Conservation (phyloP, 495 filamentous ascomycete genomes). For the Eremomyces bilateralis region DNA sequence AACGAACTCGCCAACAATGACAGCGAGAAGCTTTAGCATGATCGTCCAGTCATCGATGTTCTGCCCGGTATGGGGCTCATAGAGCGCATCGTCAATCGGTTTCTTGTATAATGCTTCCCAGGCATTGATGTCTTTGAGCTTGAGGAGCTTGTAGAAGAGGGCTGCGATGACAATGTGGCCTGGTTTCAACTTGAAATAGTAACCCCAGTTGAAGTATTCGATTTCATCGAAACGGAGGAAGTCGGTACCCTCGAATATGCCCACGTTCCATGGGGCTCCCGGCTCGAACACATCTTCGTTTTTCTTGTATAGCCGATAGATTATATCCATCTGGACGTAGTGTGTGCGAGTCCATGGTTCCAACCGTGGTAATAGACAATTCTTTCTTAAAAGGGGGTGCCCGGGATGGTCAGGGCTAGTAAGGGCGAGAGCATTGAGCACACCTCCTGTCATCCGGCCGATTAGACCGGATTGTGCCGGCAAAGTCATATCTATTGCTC, state of each 20-base stretch:
- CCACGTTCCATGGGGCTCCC: not conserved
- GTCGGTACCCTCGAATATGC: not conserved
- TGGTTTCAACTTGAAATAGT: constrained; percentile 6
- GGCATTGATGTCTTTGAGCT: constrained; percentile 6
- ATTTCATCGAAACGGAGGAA: constrained; percentile 6
- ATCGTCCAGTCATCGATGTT: not conserved
- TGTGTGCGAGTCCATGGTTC: constrained; percentile 16
- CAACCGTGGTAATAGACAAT: constrained; percentile 7
- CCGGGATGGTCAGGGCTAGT: constrained; percentile 8
- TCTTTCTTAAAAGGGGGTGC: constrained; percentile 2
- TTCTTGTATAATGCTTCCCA: constrained; percentile 7
- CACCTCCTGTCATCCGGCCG: too few species aligned
- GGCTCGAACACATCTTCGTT: constrained; percentile 9
- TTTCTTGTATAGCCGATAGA: constrained; percentile 11
- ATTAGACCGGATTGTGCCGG: too few species aligned
- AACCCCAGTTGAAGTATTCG: constrained; percentile 10
- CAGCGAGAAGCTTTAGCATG: not conserved
- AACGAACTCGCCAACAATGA: not conserved
- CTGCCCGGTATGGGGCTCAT: constrained; percentile 3
- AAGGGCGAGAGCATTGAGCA: constrained; percentile 7
- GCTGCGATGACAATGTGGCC: constrained; percentile 8
- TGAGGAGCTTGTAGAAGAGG: constrained; percentile 10
- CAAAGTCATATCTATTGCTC: too few species aligned
- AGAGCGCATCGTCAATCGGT: constrained; percentile 6
- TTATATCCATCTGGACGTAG: constrained; percentile 12